A percentile compares a stretch with the other conserved stretches of the same genome.
Conservation (phyloP, 2,329 filamentous ascomycete genomes). For the Fusarium temperatum region DNA sequence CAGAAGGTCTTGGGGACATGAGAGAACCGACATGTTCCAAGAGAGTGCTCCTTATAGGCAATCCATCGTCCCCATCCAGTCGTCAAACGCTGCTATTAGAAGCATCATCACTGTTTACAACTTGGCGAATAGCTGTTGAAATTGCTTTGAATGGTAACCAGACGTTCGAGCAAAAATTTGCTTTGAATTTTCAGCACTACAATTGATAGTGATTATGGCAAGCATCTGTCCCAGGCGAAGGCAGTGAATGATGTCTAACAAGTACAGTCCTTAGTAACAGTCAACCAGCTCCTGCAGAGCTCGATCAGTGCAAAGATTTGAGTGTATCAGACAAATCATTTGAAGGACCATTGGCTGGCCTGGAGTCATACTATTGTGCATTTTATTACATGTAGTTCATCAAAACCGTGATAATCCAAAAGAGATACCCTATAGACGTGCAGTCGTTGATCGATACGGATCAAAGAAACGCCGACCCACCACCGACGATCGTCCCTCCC, state of each 20-base stretch:
- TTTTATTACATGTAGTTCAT: neutral
- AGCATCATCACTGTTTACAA: neutral
- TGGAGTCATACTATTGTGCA: neutral
- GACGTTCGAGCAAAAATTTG: neutral
- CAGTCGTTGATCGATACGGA: neutral
- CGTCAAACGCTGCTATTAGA: neutral
- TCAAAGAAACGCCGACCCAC: neutral
- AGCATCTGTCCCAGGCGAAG: accelerated
- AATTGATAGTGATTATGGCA: accelerated
- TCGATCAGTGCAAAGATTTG: too few relatives aligned
- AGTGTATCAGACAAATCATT: neutral
- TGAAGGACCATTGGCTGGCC: neutral
- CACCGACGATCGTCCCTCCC: neutral
- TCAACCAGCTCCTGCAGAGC: accelerated
- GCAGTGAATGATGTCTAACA: too few relatives aligned
- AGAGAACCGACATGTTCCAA: neutral
- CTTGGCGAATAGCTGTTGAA: neutral
- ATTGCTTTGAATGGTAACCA: neutral
- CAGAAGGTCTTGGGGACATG: neutral
- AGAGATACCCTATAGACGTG: neutral
- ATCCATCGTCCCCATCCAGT: neutral
- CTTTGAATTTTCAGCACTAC: neutral
- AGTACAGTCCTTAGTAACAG: too few relatives aligned
- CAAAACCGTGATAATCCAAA: too few relatives aligned
- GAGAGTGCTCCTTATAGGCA: neutral